Evolutionary conservation across 106 monocot genomes (phyloP).

Genomic region (Dendrobium catenatum): DNA sequence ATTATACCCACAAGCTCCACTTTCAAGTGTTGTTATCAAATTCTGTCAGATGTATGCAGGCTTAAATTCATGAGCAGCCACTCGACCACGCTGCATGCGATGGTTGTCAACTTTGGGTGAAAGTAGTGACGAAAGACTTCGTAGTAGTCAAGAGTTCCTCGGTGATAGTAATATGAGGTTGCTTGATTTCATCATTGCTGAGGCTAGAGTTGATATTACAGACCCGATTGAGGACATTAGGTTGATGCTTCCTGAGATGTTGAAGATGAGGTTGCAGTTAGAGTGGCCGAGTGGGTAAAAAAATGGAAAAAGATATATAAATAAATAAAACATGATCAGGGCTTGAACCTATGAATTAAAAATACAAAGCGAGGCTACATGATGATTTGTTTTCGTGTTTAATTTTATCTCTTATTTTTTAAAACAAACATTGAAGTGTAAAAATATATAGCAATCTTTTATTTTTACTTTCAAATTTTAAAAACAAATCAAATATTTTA

Average conservation of each 20-base stretch:
- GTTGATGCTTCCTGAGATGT: neutral
- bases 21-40: neutral
- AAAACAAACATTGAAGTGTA: too few species aligned
- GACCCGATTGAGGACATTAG: neutral
- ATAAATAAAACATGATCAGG: too few species aligned
- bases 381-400: too few species aligned
- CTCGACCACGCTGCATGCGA: neutral
- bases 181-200: neutral
- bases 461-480: too few species aligned
- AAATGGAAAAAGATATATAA: too few species aligned
- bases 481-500: too few species aligned
- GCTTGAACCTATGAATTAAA: too few species aligned
- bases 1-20: conserved; percentile 12
- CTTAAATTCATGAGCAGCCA: neutral
- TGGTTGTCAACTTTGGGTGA: neutral
- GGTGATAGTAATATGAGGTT: neutral
- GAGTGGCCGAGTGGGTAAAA: too few species aligned
- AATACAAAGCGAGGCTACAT: too few species aligned
- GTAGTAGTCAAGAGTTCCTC: conserved; percentile 1
- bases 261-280: neutral
- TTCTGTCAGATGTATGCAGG: neutral
- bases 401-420: too few species aligned
- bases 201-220: neutral
- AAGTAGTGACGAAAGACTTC: conserved; percentile 6
- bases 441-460: too few species aligned